Conservation (phyloP, 306 rosid species). For the Sechiopsis laciniata region DNA sequence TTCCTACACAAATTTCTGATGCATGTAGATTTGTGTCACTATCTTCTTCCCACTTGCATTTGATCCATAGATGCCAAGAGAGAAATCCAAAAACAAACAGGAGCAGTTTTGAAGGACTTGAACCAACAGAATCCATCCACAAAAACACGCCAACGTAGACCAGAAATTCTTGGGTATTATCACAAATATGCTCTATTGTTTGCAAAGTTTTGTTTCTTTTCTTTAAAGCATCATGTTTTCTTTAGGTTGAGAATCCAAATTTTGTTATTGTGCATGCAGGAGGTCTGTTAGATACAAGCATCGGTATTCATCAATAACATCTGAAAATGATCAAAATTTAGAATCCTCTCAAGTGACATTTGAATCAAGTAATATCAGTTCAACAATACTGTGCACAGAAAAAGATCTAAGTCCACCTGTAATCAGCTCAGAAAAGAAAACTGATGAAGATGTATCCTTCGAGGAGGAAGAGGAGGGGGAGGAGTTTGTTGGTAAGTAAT, state of each 20-base stretch:
- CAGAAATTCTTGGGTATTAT: slow-evolving; percentile 51
- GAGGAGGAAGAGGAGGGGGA: slow-evolving; percentile 35
- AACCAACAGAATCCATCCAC: slow-evolving; percentile 33
- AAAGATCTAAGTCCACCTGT: slow-evolving; percentile 27
- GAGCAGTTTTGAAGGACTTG: slow-evolving; percentile 35
- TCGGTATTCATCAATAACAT: slow-evolving; percentile 35
- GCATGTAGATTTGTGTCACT: neutral
- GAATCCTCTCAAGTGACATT: slow-evolving; percentile 42
- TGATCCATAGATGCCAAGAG: slow-evolving; percentile 59
- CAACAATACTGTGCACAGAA: slow-evolving; percentile 29
- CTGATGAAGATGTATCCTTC: slow-evolving; percentile 22
- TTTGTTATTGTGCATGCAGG: slow-evolving; percentile 38
- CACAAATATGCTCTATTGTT: slow-evolving; percentile 18
- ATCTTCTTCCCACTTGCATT: slow-evolving; percentile 22
- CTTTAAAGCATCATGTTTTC: neutral
- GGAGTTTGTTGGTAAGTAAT: slow-evolving; percentile 42
- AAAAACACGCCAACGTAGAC: slow-evolving; percentile 51
- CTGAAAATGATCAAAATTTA: slow-evolving; percentile 29
- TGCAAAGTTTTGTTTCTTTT: slow-evolving; percentile 16
- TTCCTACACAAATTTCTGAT: slow-evolving; percentile 13
- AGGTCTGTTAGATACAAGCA: slow-evolving; percentile 51
- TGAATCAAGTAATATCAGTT: slow-evolving; percentile 33
- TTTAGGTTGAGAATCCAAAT: slow-evolving; percentile 27
- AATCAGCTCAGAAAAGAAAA: slow-evolving; percentile 29
- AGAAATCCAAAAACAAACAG: slow-evolving; percentile 62